phyloP scores from a whole-genome alignment of 2,329 filamentous ascomycete species.

The Scytalidium lignicola region DNA sequence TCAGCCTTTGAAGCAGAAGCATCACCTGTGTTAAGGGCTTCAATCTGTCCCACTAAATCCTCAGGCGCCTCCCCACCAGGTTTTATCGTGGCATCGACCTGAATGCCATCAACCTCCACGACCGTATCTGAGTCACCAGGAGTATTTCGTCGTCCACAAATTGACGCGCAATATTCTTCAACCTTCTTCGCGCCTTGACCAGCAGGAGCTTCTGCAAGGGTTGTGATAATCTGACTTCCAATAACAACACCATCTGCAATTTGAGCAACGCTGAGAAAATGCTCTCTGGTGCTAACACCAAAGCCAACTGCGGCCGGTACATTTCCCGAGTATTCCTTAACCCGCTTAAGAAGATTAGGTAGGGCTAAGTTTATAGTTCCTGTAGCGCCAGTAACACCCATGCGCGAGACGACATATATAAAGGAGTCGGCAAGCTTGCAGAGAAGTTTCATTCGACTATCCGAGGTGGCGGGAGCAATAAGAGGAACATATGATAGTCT shows the following conservation, averaged over 20 bases:
- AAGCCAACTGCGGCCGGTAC: slow-evolving; percentile 91
- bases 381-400: slow-evolving; percentile 91
- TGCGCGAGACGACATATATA: slow-evolving; percentile 96
- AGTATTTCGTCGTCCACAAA: slow-evolving; percentile 52
- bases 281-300: slow-evolving; percentile 90
- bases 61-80: slow-evolving; percentile 57
- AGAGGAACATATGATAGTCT: slow-evolving; percentile 94
- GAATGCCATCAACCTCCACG: slow-evolving; percentile 66
- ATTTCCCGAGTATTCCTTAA: slow-evolving; percentile 89
- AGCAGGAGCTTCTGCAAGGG: slow-evolving; percentile 62
- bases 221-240: slow-evolving; percentile 89
- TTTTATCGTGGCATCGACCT: slow-evolving; percentile 49
- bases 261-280: slow-evolving; percentile 79
- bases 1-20: slow-evolving; percentile 47
- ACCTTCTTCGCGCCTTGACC: slow-evolving; percentile 68
- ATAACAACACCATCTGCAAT: slow-evolving; percentile 94
- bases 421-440: slow-evolving; percentile 97
- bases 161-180: slow-evolving; percentile 78
- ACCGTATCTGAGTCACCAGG: slow-evolving; percentile 37
- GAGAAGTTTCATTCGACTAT: slow-evolving; percentile 88
- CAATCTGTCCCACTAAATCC: slow-evolving; percentile 52
- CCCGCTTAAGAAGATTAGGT: slow-evolving; percentile 73
- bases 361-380: slow-evolving; percentile 78
- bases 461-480: slow-evolving; percentile 89
- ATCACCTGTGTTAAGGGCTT: slow-evolving; percentile 57